phyloP scores from a whole-genome alignment of 768 basidiomycete genomes.

The Boletus rubroflammeus region DNA sequence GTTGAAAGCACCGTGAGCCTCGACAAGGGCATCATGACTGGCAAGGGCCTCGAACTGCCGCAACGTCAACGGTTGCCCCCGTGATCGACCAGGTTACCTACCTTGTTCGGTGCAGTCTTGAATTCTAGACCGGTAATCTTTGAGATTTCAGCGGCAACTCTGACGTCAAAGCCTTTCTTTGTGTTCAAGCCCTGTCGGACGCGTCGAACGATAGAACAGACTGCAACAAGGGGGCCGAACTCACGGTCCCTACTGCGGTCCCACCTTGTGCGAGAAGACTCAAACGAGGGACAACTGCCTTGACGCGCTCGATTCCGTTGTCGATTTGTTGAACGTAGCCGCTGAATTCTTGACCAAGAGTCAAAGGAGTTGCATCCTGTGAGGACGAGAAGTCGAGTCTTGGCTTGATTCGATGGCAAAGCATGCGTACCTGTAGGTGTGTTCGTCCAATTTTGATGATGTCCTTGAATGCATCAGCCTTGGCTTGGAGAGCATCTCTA shows the following conservation, averaged over 20 bases:
- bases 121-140: constrained; percentile 88
- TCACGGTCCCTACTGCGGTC: constrained; percentile 95
- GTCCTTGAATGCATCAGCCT: constrained; percentile 77
- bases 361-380: constrained; percentile 95
- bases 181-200: constrained; percentile 85
- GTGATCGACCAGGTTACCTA: constrained; percentile 24
- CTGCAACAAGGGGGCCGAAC: constrained; percentile 21
- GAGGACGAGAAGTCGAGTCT: constrained; percentile 1
- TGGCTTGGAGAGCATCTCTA: constrained; percentile 77
- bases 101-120: constrained; percentile 98
- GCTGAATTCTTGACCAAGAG: constrained; percentile 97
- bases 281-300: constrained; percentile 78
- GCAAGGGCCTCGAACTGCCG: constrained; percentile 93
- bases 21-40: constrained; percentile 96
- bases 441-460: constrained; percentile 99
- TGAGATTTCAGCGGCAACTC: constrained; percentile 87
- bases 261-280: constrained; percentile 94
- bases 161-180: constrained; percentile 92
- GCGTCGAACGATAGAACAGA: constrained; percentile 6
- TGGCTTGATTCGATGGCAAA: neutral
- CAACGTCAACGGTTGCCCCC: constrained; percentile 3
- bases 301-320: constrained; percentile 84
- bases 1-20: constrained; percentile 95
- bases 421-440: constrained; percentile 67
- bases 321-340: constrained; percentile 95